Evolutionary conservation across 768 basidiomycete genomes (phyloP).

Genomic region (Russula brevipes): DNA sequence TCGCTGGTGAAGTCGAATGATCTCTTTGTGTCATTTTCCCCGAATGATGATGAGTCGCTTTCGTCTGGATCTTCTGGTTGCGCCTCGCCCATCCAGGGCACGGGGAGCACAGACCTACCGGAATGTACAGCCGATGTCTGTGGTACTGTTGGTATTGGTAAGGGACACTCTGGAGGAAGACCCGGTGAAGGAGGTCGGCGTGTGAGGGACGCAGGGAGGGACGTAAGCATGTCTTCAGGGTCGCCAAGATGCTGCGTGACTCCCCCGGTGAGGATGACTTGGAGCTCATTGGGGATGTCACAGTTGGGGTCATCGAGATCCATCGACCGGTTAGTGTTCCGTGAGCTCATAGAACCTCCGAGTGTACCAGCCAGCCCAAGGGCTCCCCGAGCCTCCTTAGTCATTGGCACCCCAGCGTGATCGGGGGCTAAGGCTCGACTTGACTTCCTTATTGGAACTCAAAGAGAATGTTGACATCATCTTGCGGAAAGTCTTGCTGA

Average conservation of each 20-base stretch:
- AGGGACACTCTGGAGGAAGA: constrained; percentile 39
- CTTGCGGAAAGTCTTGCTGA: constrained; percentile 18
- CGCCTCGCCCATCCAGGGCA: constrained; percentile 43
- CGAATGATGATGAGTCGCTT: constrained; percentile 36
- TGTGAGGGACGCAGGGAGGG: constrained; percentile 11
- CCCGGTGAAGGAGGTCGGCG: constrained; percentile 37
- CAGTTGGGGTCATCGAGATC: constrained; percentile 64
- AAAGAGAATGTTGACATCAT: constrained; percentile 22
- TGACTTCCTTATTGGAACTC: constrained; percentile 6
- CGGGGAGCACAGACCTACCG: constrained; percentile 39
- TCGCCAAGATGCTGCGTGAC: constrained; percentile 30
- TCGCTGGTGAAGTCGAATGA: constrained; percentile 85
- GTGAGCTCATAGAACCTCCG: constrained; percentile 52
- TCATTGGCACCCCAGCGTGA: constrained; percentile 35
- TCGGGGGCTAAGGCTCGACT: background rate
- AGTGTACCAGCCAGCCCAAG: constrained; percentile 64
- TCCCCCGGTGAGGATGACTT: constrained; percentile 49
- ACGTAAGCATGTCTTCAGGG: constrained; percentile 40
- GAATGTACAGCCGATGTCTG: constrained; percentile 16
- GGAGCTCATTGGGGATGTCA: constrained; percentile 77
- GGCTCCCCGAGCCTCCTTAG: constrained; percentile 48
- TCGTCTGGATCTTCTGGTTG: constrained; percentile 41
- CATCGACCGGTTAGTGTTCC: constrained; percentile 39
- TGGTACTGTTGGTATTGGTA: constrained; percentile 31
- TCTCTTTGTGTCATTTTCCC: constrained; percentile 67